Base-by-base conservation (phyloP, 2,329 filamentous ascomycete species). In the Clonostachys sp. region DNA sequence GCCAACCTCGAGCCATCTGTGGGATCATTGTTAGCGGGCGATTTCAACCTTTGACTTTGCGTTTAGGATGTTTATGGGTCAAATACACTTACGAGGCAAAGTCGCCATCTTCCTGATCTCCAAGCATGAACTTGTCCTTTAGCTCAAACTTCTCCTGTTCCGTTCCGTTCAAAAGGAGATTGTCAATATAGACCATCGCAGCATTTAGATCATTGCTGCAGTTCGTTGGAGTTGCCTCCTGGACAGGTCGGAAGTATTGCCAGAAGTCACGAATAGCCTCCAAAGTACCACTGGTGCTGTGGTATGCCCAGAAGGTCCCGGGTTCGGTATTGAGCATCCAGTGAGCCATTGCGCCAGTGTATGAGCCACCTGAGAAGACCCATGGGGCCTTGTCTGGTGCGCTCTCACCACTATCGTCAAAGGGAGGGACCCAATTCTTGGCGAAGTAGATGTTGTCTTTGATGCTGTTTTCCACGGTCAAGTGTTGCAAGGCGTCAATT, bases 361-460 rank as follows among this genome's bases (percentile, higher is more conserved):
- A 94, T 0, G 85, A 89, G 6, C 88, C 88, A 6, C 89, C 89
- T 51, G 91, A 90, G 0, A 80, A 81, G 49, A 92, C 82, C 70
- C 85, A 91, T 0, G 89, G 78, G 0, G 81, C 83, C 24, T 30
- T 30, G n/a, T 74, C 75, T 3, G 79, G 72, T 1, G 87, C 80
- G 42, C 90, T 67, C 52, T 87, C 75, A 33, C 76, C 61, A 50
- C 84, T 65, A 55, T 83, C 79, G 16, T 90, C 67, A 1, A 87
- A 87, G 1, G 79, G 72, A 49, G 89, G 89, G 40, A 80, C 72
- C 45, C 89, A 74, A 51, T 91, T 78, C 48, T 80, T 67, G 0
- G 88, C 86, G 64, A 94, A 92, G 64, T 87, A 91, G 12, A 81
- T 83, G 46, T 84, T 78, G 59, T 95, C 89, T 7, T 86, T 86